Percentiles rank a stretch among this genome's conserved stretches.
phyloP scores from a whole-genome alignment of 768 basidiomycete genomes.

The Tremella mesenterica region DNA sequence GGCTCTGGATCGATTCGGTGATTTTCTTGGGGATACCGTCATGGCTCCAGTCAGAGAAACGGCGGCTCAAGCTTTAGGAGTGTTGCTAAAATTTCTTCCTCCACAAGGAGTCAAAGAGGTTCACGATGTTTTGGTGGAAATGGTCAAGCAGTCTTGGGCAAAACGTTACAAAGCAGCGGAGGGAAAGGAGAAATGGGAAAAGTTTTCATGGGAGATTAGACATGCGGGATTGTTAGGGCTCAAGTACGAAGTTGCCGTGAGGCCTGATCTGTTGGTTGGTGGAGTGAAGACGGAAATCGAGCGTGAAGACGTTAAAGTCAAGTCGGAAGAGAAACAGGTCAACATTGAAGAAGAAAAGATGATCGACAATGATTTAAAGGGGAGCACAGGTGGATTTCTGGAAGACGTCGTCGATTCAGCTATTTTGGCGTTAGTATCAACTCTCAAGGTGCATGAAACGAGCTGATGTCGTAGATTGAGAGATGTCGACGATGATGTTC shows the following conservation, averaged over 20 bases:
- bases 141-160: slow-evolving; percentile 82
- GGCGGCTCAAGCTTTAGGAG: slow-evolving; percentile 85
- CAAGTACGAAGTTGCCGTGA: slow-evolving; percentile 95
- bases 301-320: slow-evolving; percentile 5
- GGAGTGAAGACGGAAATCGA: slow-evolving; percentile 30
- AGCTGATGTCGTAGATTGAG: slow-evolving; percentile 53
- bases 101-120: slow-evolving; percentile 68
- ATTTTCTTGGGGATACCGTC: slow-evolving; percentile 94
- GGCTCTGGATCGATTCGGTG: slow-evolving; percentile 93
- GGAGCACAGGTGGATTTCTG: slow-evolving; percentile 48
- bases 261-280: slow-evolving; percentile 65
- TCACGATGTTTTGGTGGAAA: slow-evolving; percentile 72
- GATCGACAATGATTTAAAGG: slow-evolving; percentile 24
- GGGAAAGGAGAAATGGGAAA: slow-evolving; percentile 25
- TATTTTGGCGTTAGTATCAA: slow-evolving; percentile 64
- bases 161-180: slow-evolving; percentile 30
- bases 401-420: slow-evolving; percentile 81
- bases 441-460: not conserved
- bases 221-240: slow-evolving; percentile 96
- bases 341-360: slow-evolving; percentile 19
- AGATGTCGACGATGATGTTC: slow-evolving; percentile 91
- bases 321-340: slow-evolving; percentile 11
- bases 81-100: slow-evolving; percentile 80
- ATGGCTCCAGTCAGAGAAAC: slow-evolving; percentile 95
- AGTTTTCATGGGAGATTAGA: slow-evolving; percentile 88